A percentile compares a stretch with the other conserved stretches of the same genome.
Evolutionary conservation across 768 basidiomycete species (phyloP).

Genomic region (Phaffia tasmanica): DNA sequence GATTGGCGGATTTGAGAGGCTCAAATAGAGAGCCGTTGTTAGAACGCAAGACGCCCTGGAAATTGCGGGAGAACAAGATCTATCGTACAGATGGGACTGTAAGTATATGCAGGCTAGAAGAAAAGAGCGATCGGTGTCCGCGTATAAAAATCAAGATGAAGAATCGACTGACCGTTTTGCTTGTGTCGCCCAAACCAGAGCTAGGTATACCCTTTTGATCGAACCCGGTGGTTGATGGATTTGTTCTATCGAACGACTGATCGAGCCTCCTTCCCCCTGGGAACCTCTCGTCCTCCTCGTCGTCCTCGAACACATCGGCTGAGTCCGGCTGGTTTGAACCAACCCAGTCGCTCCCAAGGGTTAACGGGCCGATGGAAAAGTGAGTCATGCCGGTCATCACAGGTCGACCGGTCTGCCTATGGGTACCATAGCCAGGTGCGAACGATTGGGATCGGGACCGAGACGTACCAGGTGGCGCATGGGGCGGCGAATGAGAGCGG

Average conservation of each 20-base stretch:
- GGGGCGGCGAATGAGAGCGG: slow-evolving; percentile 20
- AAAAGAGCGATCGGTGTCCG: too few species aligned
- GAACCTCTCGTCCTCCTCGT: neutral
- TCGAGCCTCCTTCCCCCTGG: too few species aligned
- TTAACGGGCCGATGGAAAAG: too few species aligned
- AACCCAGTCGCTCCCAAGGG: slow-evolving; percentile 4
- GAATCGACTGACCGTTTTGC: neutral
- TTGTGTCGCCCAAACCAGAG: too few species aligned
- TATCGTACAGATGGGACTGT: neutral
- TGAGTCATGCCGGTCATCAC: slow-evolving; percentile 10
- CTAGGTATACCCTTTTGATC: too few species aligned
- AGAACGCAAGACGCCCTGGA: slow-evolving; percentile 14
- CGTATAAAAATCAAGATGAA: neutral
- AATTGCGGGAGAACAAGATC: slow-evolving; percentile 21
- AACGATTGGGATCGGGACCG: slow-evolving; percentile 20
- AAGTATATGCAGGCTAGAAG: neutral
- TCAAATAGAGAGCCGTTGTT: neutral
- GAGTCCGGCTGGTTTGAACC: neutral
- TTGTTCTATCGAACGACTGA: too few species aligned
- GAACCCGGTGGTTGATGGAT: too few species aligned
- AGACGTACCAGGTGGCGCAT: slow-evolving; percentile 18
- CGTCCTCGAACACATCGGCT: slow-evolving; percentile 5
- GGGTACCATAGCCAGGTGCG: slow-evolving; percentile 9
- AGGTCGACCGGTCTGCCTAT: slow-evolving; percentile 2
- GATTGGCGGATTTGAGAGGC: slow-evolving; percentile 1